Evolutionary conservation across 805 yeast genomes (phyloP), one percentile per base, ranked within the genome.

Genomic region (Metschnikowia colocasiae): DNA sequence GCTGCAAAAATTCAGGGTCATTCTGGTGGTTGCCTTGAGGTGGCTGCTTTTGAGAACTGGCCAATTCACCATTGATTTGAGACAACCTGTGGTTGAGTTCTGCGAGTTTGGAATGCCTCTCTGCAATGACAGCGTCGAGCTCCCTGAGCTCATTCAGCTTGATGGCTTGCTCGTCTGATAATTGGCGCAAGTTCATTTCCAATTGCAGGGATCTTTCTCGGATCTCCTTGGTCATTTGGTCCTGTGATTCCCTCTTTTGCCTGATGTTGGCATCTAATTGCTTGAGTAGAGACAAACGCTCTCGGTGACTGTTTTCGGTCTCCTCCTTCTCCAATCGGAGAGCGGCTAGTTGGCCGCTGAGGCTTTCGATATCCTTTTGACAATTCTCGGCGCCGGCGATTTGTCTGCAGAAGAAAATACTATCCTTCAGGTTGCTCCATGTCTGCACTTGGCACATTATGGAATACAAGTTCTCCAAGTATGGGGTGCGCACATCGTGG

Each of bases 401-500:
- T 13, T 48, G 58, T 47, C 75, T 59, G 12, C 52, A 49, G 50
- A 69, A 71, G 45, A 70, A 69, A 1, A 64, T 51, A 7, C 71
- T 64, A 1, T 48, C 40, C 13, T 51, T 46, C 2, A 56, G 50
- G 10, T 56, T 57, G 51, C 81, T 82, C 49, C 78, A 66, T 49
- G 71, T 75, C 46, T 71, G 75, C 45, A 72, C 76, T 61, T 85
- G 91, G 53, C 87, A 81, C 72, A 85, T 70, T 45, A 82, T 77
- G 2, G 96, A 89, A 62, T 88, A 91, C 48, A 88, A 68, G 56
- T 87, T 87, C 67, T 91, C 97, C 62, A 91, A 73, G 62, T 91
- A 91, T 2, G 97, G 97, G 0, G 97, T 88, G 62, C 85, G 84
- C 46, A 89, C 82, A 41, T 85, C 83, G 60, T 80, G 79, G 61